Evolutionary conservation across 2,329 filamentous ascomycete species (phyloP).

Genomic region (Ophiostoma ips): DNA sequence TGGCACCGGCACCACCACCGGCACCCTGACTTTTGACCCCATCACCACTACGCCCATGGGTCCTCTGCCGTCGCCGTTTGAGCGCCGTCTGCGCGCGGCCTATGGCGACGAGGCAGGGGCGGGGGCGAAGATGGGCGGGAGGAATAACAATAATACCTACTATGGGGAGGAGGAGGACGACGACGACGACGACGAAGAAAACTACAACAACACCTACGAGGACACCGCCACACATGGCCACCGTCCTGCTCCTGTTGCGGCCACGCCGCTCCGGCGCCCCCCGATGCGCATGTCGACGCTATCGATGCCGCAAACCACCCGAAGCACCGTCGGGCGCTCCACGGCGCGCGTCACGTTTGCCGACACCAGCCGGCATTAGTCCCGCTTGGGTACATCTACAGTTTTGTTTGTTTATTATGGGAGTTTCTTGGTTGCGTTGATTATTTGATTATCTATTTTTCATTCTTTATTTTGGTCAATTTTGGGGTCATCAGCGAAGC

Average conservation of each 20-base stretch:
- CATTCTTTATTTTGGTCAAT: too few relatives aligned
- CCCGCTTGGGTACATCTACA: too few relatives aligned
- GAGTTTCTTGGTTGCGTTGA: too few relatives aligned
- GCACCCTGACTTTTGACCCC: background rate
- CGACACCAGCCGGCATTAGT: background rate
- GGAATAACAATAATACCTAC: too few relatives aligned
- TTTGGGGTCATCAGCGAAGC: background rate
- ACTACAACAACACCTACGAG: background rate
- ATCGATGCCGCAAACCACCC: background rate
- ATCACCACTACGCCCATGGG: constrained; percentile 15
- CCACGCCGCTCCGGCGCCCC: background rate
- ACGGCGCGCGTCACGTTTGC: constrained; percentile 12
- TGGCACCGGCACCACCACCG: background rate
- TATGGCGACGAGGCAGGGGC: constrained; percentile 5
- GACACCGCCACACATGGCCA: background rate
- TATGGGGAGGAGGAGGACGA: background rate
- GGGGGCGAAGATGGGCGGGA: background rate
- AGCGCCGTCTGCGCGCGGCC: constrained; percentile 13
- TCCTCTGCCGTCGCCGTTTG: constrained; percentile 14
- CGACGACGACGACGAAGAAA: background rate
- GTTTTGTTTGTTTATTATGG: too few relatives aligned
- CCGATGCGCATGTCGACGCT: background rate
- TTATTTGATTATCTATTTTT: too few relatives aligned
- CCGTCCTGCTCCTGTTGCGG: background rate
- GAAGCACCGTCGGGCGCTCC: background rate